Percentiles rank a stretch among this genome's conserved stretches.
Evolutionary conservation across 2,329 filamentous ascomycete genomes (phyloP).

Genomic region (Penicillium glabrum): DNA sequence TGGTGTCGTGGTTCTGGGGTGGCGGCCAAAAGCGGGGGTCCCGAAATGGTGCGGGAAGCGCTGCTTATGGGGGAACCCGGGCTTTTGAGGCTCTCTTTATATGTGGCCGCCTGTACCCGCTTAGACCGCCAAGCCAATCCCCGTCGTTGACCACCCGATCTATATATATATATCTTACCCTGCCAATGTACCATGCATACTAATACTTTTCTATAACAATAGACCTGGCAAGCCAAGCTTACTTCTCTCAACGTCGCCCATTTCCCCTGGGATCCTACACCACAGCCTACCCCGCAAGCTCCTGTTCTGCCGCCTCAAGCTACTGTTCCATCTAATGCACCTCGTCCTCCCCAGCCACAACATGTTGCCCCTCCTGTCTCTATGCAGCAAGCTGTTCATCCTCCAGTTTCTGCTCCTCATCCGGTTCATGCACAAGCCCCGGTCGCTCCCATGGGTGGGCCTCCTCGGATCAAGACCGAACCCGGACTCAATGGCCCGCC

Average conservation of each 20-base stretch:
- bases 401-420: slow-evolving; percentile 31
- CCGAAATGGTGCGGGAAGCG: slow-evolving; percentile 35
- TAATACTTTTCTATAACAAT: slow-evolving; percentile 13
- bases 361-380: slow-evolving; percentile 38
- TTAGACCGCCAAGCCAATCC: slow-evolving; percentile 24
- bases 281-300: slow-evolving; percentile 51
- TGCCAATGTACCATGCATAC: background rate
- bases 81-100: slow-evolving; percentile 44
- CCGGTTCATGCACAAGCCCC: slow-evolving; percentile 26
- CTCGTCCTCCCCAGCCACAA: slow-evolving; percentile 36
- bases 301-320: slow-evolving; percentile 39
- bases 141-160: background rate
- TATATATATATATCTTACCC: background rate
- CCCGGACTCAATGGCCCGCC: slow-evolving; percentile 42
- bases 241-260: slow-evolving; percentile 78
- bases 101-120: slow-evolving; percentile 35
- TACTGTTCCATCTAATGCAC: slow-evolving; percentile 47
- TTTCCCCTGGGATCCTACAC: slow-evolving; percentile 94
- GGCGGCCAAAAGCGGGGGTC: slow-evolving; percentile 36
- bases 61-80: slow-evolving; percentile 39
- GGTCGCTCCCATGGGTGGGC: slow-evolving; percentile 31
- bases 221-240: slow-evolving; percentile 95
- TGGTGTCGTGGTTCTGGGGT: slow-evolving; percentile 30
- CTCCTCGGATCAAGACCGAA: slow-evolving; percentile 55
- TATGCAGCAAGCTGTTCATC: slow-evolving; percentile 33